These are phyloP conservation scores for Talaromyces sp. DNA, from an alignment of 2,329 filamentous ascomycete genomes.

Conservation along the genomic window DNA sequence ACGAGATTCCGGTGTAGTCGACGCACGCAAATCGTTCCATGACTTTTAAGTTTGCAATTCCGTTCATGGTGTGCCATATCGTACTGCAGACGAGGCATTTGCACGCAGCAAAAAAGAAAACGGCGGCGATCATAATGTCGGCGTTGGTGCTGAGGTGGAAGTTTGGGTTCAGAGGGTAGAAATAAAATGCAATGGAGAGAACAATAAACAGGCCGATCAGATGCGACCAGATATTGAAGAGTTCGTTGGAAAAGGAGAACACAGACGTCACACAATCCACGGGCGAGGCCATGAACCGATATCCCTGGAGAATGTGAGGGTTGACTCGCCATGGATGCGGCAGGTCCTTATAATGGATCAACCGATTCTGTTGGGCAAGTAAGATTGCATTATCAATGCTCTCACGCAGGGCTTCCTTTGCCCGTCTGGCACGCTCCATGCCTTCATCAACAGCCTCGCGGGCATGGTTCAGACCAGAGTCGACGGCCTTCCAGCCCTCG, in stretches of 20 bases:
- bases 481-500: constrained; percentile 72
- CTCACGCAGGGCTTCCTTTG: constrained; percentile 75
- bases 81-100: constrained; percentile 93
- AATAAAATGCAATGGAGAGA: constrained; percentile 85
- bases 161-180: constrained; percentile 83
- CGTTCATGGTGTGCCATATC: constrained; percentile 99
- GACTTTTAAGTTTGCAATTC: constrained; percentile 80
- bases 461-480: constrained; percentile 70
- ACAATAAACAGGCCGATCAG: constrained; percentile 83
- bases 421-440: constrained; percentile 74
- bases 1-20: constrained; percentile 94
- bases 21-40: constrained; percentile 96
- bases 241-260: constrained; percentile 83
- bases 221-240: constrained; percentile 98
- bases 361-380: constrained; percentile 69
- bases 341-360: constrained; percentile 84
- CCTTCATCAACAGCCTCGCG: constrained; percentile 74
- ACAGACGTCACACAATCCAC: constrained; percentile 80
- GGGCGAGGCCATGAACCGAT: constrained; percentile 90
- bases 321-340: constrained; percentile 92
- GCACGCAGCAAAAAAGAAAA: constrained; percentile 94
- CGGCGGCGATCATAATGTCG: constrained; percentile 82
- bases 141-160: constrained; percentile 81
- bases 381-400: constrained; percentile 74
- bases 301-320: constrained; percentile 84